Evolutionary conservation across 345 rosid genomes (phyloP).

Genomic region (Toxicodendron radicans): DNA sequence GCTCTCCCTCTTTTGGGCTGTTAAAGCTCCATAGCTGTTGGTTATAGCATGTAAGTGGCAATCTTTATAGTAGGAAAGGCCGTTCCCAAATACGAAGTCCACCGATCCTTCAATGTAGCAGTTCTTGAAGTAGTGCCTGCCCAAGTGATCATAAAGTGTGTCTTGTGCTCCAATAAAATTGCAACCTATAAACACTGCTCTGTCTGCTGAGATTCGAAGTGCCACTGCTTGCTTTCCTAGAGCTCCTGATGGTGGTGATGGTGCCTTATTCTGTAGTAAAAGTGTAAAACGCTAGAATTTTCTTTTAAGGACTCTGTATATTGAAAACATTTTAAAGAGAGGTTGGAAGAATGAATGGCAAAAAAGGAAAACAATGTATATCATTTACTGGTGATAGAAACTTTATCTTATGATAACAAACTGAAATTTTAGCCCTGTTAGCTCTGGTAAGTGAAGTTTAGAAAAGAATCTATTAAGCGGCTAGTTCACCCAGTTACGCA

Average conservation of each 20-base stretch:
- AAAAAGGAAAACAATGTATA: too few relatives aligned
- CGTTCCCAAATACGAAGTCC: conserved; percentile 49
- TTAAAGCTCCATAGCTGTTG: conserved; percentile 36
- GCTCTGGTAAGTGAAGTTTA: too few relatives aligned
- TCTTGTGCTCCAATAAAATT: conserved; percentile 45
- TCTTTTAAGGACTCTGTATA: neutral
- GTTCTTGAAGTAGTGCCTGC: conserved; percentile 42
- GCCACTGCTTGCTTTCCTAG: conserved; percentile 49
- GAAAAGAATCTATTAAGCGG: too few relatives aligned
- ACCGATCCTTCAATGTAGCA: conserved; percentile 51
- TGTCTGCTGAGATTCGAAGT: conserved; percentile 43
- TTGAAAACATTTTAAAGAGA: too few relatives aligned
- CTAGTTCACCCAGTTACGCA: too few relatives aligned
- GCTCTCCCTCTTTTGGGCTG: conserved; percentile 42
- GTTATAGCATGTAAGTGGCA: conserved; percentile 49
- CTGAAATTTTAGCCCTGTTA: too few relatives aligned
- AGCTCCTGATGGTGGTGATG: conserved; percentile 41
- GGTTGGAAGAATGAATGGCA: too few relatives aligned
- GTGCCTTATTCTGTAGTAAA: conserved; percentile 39
- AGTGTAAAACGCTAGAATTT: neutral
- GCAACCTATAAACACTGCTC: conserved; percentile 41
- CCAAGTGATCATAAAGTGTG: conserved; percentile 45
- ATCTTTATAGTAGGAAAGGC: conserved; percentile 35
- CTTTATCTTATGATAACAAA: too few relatives aligned
- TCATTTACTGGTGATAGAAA: too few relatives aligned